phyloP scores from a whole-genome alignment of 306 rosid species.

The Calophaca sinica region DNA sequence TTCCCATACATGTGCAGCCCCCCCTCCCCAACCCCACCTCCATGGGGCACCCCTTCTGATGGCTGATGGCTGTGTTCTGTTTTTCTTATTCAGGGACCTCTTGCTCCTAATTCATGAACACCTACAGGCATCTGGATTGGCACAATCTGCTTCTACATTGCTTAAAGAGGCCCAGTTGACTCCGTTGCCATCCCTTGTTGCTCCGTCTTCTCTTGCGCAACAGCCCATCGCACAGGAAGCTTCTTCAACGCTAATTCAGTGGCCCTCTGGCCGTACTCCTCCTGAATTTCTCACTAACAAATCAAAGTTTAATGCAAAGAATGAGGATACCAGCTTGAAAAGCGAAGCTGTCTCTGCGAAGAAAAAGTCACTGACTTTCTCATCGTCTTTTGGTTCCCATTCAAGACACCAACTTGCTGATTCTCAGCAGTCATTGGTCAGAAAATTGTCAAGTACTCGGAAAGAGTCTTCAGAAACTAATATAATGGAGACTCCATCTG shows the following conservation, averaged over 20 bases:
- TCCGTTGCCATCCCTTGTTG: conserved; percentile 80
- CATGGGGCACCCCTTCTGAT: conserved; percentile 13
- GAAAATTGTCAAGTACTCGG: conserved; percentile 54
- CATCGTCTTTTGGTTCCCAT: conserved; percentile 71
- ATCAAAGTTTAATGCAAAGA: conserved; percentile 58
- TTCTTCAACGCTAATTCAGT: conserved; percentile 67
- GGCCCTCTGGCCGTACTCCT: conserved; percentile 88
- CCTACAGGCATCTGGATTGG: conserved; percentile 92
- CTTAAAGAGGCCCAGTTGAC: conserved; percentile 96
- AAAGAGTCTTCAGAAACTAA: conserved; percentile 62
- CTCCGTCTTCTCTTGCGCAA: conserved; percentile 75
- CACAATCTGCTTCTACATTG: conserved; percentile 68
- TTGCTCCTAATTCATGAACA: conserved; percentile 92
- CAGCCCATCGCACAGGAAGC: conserved; percentile 77
- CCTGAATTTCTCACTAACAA: conserved; percentile 77
- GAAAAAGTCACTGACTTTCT: conserved; percentile 77
- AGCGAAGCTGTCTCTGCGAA: conserved; percentile 59
- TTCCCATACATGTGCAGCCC: conserved; percentile 6
- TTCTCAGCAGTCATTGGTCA: conserved; percentile 51
- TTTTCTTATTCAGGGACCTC: conserved; percentile 75
- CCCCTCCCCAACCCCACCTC: background rate
- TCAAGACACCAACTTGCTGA: conserved; percentile 64
- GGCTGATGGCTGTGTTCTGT: conserved; percentile 37
- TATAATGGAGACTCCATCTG: conserved; percentile 57
- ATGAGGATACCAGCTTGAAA: conserved; percentile 67